phyloP scores from a whole-genome alignment of 306 rosid genomes.

The Glycine tomentella region DNA sequence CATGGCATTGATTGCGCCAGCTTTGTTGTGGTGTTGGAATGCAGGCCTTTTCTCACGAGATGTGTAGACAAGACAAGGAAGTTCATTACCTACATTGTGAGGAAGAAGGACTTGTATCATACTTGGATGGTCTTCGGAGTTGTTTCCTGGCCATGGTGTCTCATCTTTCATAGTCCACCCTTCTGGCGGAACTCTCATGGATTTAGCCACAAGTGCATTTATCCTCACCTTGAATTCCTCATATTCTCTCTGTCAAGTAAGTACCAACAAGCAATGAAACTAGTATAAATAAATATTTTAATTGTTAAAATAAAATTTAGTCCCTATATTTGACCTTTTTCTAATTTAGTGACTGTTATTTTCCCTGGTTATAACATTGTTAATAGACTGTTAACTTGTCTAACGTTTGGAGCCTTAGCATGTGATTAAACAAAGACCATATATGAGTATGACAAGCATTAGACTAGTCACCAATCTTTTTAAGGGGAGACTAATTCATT shows the following conservation, averaged over 20 bases:
- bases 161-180: slow-evolving; percentile 99
- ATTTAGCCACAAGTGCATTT: slow-evolving; percentile 92
- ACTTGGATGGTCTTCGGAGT: slow-evolving; percentile 89
- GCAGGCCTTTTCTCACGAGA: slow-evolving; percentile 99
- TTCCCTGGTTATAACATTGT: not conserved
- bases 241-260: slow-evolving; percentile 84
- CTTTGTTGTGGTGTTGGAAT: slow-evolving; percentile 88
- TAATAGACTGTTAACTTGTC: not conserved
- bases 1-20: slow-evolving; percentile 95
- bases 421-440: not conserved
- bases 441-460: not conserved
- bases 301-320: not conserved
- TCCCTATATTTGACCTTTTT: not conserved
- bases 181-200: slow-evolving; percentile 77
- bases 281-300: not conserved
- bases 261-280: slow-evolving; percentile 38
- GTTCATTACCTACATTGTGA: slow-evolving; percentile 79
- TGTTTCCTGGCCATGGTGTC: slow-evolving; percentile 99
- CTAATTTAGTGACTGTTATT: not conserved
- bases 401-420: not conserved
- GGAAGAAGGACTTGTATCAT: slow-evolving; percentile 97
- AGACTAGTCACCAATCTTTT: not conserved
- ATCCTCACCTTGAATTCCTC: slow-evolving; percentile 97
- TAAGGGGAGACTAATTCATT: not conserved
- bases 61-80: slow-evolving; percentile 89